Base-by-base conservation (phyloP, 371 early-diverging fungal genomes). In the Syncephalastrum racemosum region DNA sequence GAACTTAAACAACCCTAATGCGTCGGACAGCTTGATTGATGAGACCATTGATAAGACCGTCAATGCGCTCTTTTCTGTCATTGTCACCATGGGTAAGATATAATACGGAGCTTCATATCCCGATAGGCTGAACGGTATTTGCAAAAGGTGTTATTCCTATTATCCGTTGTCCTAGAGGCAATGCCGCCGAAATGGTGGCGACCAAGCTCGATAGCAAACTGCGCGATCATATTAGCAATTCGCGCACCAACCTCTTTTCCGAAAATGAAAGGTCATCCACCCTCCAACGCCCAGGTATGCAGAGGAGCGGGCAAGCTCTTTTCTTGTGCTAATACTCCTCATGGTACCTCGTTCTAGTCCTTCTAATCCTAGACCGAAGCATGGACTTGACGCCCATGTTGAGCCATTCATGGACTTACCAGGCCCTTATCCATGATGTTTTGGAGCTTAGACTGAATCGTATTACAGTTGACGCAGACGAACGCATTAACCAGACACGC, bases 391-490 rank as follows among this genome's bases (percentile, higher is more conserved):
- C 90, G 15, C 88, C 96, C 15, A 94, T 99, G 87, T 77, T 99
- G 56, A 84, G 84, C 56, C 99, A 99, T 73, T 90, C 96, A 3
- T 98, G 99, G 99, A 97, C 96, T 0, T 99, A 99, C 66, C 90
- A 94, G 59, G 91, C 98, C 2, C 81, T 99, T 19, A 88, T 99
- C 14, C 95, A 97, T 69, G 99, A 99, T 71, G 82, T 99, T 4
- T 84, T 98, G 27, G 90, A 90, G 40, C 84, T 99, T 86, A 85
- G 90, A 46, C 80, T 97, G 42, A 99, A 99, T 68, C 88, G 95
- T 52, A 85, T 98, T 50, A 72, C 75, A 1, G 56, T 79, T 18
- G 64, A 62, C 20, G 69, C 81, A 0, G 89, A 93, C 24, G 91
- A 91, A 50, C 73, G 78, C n/a, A 52, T 52, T 27, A 91, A 89